Conservation (phyloP, 2,329 filamentous ascomycete genomes). For the Colletotrichum sojae region DNA sequence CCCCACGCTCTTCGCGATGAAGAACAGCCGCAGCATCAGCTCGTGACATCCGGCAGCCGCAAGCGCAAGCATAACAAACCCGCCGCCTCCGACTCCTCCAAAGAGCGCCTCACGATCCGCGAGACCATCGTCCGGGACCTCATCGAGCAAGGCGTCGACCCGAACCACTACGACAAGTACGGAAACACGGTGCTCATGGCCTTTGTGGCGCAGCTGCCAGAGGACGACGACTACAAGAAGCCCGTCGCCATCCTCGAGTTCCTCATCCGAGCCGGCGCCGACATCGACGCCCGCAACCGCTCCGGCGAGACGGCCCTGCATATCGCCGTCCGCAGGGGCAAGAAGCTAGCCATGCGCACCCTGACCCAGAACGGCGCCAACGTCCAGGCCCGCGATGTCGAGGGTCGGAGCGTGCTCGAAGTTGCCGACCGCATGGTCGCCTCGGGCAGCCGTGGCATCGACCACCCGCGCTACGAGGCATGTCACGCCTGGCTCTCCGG, state of each 20-base stretch:
- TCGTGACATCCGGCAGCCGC: conserved; percentile 30
- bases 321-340: conserved; percentile 66
- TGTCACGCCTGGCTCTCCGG: conserved; percentile 63
- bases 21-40: conserved; percentile 33
- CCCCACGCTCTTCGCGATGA: conserved; percentile 45
- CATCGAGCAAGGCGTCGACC: conserved; percentile 57
- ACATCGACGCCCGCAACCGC: conserved; percentile 66
- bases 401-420: conserved; percentile 61
- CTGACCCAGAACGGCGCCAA: conserved; percentile 64
- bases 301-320: conserved; percentile 69
- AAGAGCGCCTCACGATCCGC: conserved; percentile 48
- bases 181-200: conserved; percentile 71
- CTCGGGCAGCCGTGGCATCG: conserved; percentile 48
- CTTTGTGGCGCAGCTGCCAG: conserved; percentile 65
- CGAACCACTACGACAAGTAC: conserved; percentile 66
- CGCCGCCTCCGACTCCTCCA: conserved; percentile 51
- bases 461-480: conserved; percentile 60
- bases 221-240: conserved; percentile 64
- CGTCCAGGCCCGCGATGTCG: conserved; percentile 61
- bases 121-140: conserved; percentile 47
- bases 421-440: conserved; percentile 59
- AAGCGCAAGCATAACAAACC: conserved; percentile 58
- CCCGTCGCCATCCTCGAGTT: conserved; percentile 60
- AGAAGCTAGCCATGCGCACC: conserved; percentile 65
- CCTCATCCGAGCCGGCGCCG: conserved; percentile 59